Evolutionary conservation across 768 basidiomycete species (phyloP), one percentile per base, ranked within the genome.

Genomic region (Chalciporus piperatus): DNA sequence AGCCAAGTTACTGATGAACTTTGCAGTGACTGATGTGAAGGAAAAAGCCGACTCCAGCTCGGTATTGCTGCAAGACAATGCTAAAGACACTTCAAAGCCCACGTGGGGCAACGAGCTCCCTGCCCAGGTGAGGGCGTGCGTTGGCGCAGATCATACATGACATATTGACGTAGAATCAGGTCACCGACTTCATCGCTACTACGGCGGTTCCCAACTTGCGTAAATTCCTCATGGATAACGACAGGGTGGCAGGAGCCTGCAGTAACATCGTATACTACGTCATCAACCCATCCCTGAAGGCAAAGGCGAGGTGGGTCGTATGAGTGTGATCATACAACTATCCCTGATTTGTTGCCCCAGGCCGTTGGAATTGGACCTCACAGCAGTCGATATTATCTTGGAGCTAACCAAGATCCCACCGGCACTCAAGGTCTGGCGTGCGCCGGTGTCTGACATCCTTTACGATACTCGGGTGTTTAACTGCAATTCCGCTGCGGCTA

Each of bases 391-490:
- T 3, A 83, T 95, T 9, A 70, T 98, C 17, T 68, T 75, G 30
- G 92, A 92, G 63, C 85, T 98, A 81, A 78, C 89, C 4, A 82
- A 77, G 52, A 79, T 94, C 46, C 85, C 89, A 8, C 76, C 81
- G 5, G 82, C 90, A 3, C 68, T 87, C 52, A 97, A 92, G 63
- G 80, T 88, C 7, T 99, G 97, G 97, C 79, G 85, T 46, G 72
- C 80, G 0, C 83, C 85, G 10, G 84, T 98, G 12, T 68, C 76
- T 1, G 97, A 99, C 38, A 79, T 89, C 1, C 75, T 98, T 53
- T 85, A 83, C 60, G 97, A 99, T 66, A 83, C 79, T 57, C 80
- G 92, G 41, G 79, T 98, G 58, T 99, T 99, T 76, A 89, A 85
- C 61, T 85, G 82, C 44, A 75, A 74, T 47, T 73, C 84, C 7